Base-by-base conservation (phyloP, 202 grass and related monocot genomes). In the Saccharum hybrid region DNA sequence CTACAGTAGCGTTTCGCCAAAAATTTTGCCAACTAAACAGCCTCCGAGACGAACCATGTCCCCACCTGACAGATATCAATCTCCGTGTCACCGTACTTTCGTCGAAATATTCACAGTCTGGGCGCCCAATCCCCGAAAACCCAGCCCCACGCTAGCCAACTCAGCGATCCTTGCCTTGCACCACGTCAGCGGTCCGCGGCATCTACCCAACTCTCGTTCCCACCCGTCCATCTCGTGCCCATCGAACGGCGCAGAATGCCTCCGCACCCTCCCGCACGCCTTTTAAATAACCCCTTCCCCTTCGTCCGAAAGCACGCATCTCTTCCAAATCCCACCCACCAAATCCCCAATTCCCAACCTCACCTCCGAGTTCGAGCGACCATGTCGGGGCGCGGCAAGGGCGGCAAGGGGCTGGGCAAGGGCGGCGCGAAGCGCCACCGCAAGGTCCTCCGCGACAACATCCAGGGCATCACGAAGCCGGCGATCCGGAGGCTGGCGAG, bases 391-490 rank as follows among this genome's bases (percentile, higher is more conserved):
- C 90, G 87, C 57, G 90, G 90, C 76, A 26, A 26, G 26, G 26
- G 26, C 26, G 26, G 26, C 26, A 86, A 86, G 84, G 84, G 84
- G 38, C 70, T 86, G 42, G 87, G 87, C 23, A 94, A 94, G 68
- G 90, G 90, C 48, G 92, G 92, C 33, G 92, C 90, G 7, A 94
- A 94, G 92, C 78, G 87, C 11, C 92, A 94, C 60, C 82, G 90
- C 15, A 94, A 94, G 87, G 92, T 94, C 8, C 92, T 94, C 15
- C 81, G 92, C 71, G 90, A 92, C 56, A 94, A 94, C 79, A 94
- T 94, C 84, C 87, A 78, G 84, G 90, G 87, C 79, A 87, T 87
- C 79, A 87, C 85, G 19, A 87, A 87, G 85, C 86, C 89, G 40
- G 86, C 86, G 49, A 91, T 91, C 82, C 82, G 86, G 57, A 61